Evolutionary conservation across 2,329 filamentous ascomycete species (phyloP), one percentile per base, ranked within the genome.

Genomic region (Hypoxylon rubiginosum): DNA sequence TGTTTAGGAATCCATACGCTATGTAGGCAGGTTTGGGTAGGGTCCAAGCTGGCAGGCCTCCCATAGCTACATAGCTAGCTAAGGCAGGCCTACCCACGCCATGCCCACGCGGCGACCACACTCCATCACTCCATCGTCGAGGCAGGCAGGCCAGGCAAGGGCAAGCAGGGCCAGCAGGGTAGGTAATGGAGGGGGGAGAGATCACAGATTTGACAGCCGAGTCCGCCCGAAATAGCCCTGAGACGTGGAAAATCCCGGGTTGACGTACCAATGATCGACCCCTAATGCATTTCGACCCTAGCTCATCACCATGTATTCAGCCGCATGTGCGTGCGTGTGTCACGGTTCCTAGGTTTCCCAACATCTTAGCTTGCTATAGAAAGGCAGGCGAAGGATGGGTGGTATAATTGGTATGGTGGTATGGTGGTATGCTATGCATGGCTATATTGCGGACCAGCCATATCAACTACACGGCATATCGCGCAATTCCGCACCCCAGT

Each of bases 181-280:
- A 24, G 21, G 61, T 54, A 45, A 62, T 64, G 62, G 58, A 63
- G 60, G 60, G 53, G 58, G 36, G 41, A 46, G 39, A 43, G 15
- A 53, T 58, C 62, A 34, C 32, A 64, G 54, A 59, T 69, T 62
- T 13, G 17, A 64, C 64, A 67, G 63, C 69, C 67, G 69, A 70
- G 5, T 67, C 66, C 58, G 66, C 66, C 67, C 68, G 70, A 70
- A 62, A 58, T 58, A 66, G 61, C 62, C 45, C 50, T 39, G 17
- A 43, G 45, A 21, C 26, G 64, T 70, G 67, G 70, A 58, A 67
- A 66, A 62, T 65, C 58, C 67, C 67, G 69, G 65, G 69, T 70
- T 48, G 55, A 49, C 58, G 62, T 70, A 68, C 69, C 65, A 67
- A 70, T 71, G 69, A 71, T 71, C 69, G 60, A 67, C 69, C 62